Conservation (phyloP, 148 eudicot species). For the Nepenthes mirabilis region DNA sequence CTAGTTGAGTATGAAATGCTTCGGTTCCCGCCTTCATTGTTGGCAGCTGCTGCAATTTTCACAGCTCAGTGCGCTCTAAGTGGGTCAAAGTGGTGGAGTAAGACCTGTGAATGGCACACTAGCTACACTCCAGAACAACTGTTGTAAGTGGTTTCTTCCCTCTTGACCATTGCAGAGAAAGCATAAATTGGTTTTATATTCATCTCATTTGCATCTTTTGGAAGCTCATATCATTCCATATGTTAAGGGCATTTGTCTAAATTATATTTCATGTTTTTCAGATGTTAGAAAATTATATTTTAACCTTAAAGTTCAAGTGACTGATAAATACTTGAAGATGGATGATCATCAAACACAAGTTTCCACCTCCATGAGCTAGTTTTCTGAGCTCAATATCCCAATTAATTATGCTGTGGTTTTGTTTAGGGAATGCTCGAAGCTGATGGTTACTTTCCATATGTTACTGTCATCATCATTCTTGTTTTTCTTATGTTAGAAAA, state of each 20-base stretch:
- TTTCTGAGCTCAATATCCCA: too few species aligned
- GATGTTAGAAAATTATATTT: not conserved
- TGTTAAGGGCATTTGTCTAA: too few species aligned
- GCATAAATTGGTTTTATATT: too few species aligned
- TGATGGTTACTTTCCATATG: slow-evolving; percentile 62
- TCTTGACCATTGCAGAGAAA: too few species aligned
- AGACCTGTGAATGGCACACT: slow-evolving; percentile 56
- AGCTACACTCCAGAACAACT: slow-evolving; percentile 48
- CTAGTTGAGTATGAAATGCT: slow-evolving; percentile 73
- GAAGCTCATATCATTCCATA: slow-evolving; percentile 21
- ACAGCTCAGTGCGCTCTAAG: slow-evolving; percentile 49
- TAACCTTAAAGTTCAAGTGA: not conserved
- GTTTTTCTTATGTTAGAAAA: not conserved
- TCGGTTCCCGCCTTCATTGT: slow-evolving; percentile 51
- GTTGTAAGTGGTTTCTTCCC: slow-evolving; percentile 26
- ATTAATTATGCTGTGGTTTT: not conserved
- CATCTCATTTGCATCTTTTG: too few species aligned
- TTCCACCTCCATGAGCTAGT: not conserved
- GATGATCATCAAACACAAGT: not conserved
- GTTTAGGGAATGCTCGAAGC: slow-evolving; percentile 63
- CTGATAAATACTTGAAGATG: not conserved
- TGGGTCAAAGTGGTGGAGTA: slow-evolving; percentile 47
- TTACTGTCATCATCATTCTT: too few species aligned
- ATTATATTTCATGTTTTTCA: not conserved
- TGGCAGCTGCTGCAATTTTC: slow-evolving; percentile 77